These are phyloP conservation scores for Oryza australiensis DNA, from an alignment of 176 grass and related monocot species.

Conservation along the genomic window DNA sequence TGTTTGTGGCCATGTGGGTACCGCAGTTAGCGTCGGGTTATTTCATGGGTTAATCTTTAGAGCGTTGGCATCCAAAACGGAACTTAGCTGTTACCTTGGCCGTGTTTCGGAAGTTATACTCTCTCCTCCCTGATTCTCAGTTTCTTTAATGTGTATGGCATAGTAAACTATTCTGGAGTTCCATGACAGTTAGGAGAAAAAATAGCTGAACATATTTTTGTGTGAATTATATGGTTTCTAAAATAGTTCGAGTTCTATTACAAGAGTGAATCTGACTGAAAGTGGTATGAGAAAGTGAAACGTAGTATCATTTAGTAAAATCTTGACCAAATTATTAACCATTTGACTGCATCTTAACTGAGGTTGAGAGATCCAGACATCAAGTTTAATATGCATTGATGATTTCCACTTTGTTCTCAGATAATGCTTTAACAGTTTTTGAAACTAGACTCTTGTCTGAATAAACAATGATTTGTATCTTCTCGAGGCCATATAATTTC, in stretches of 20 bases:
- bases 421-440: not conserved
- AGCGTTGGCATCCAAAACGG: not conserved
- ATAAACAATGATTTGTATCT: not conserved
- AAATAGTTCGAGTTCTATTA: conserved; percentile 3
- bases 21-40: not conserved
- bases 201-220: not conserved
- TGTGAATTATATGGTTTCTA: not conserved
- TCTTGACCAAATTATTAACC: not conserved
- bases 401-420: not conserved
- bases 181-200: not conserved
- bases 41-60: conserved; percentile 35
- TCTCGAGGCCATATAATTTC: not conserved
- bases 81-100: not conserved
- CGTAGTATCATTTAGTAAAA: not conserved
- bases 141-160: not conserved
- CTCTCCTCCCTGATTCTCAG: not conserved
- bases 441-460: not conserved
- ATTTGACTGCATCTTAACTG: not conserved
- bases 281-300: not conserved
- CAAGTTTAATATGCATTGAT: not conserved
- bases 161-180: not conserved
- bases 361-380: not conserved
- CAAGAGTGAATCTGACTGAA: not conserved
- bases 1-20: not conserved
- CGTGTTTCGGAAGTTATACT: not conserved